Base-by-base conservation (phyloP, 176 grass and related monocot genomes). In the Aegilops bicornis region DNA sequence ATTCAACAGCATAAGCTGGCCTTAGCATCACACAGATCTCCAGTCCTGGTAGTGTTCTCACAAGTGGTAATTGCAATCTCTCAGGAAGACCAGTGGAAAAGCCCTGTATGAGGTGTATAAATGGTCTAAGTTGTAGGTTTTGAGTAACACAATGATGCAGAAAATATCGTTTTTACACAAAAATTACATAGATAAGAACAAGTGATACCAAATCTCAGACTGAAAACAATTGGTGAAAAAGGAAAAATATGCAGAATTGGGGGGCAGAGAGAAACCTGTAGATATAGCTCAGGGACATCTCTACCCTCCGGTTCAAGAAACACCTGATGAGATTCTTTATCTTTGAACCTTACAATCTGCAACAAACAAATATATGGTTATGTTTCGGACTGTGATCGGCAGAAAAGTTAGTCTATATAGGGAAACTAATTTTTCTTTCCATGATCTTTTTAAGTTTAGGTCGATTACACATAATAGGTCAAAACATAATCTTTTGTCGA, bases 231-330 rank as follows among this genome's bases (percentile, higher is more conserved):
- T 82, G n/a, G 61, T 47, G 22, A 43, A 91, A 84, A 86, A 67
- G 79, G 19, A 24, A 68, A 35, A 59, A 8, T 24, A 32, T 71
- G 16, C 47, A 79, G 20, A 83, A 65, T 64, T 48, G 73, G 73
- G 66, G 37, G 30, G 81, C 67, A 73, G 8, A 59, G 32, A 69
- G 56, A 81, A 72, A 98, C 94, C 97, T 98, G 94, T 58, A 98
- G 86, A 88, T 98, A 98, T 74, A 98, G 90, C 74, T 98, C 94
- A 52, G 97, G 97, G 63, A 98, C 97, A 90, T 82, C 95, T 83
- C 92, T 93, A 60, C 97, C 97, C 80, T 96, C 97, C 40, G 97
- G 97, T 92, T 98, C 97, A 82, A 98, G 97, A 91, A 98, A 98
- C 22, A 96, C 87, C 43, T 98, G 94, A 88, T 98, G 97, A 36